Evolutionary conservation across 2,329 filamentous ascomycete species (phyloP), one percentile per base, ranked within the genome.

Genomic region (Pestalotiopsis sp.): DNA sequence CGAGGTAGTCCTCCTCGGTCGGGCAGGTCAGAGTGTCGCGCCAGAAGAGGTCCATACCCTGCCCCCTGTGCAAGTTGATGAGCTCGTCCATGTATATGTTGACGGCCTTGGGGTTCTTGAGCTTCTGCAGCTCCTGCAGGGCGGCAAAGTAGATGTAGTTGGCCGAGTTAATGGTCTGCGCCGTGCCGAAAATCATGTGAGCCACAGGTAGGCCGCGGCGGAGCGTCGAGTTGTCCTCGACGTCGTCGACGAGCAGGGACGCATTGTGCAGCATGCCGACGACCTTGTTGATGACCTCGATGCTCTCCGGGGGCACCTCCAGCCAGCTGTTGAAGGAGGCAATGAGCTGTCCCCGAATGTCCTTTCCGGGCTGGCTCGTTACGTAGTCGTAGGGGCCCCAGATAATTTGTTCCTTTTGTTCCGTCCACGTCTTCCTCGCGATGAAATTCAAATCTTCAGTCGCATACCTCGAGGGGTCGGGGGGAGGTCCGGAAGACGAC

Each of bases 1-100:
- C 92, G n/a, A 97, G 87, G 81, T 97, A 97, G 81, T 97, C 93
- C 72, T 94, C 92, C 80, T 96, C 93, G 64, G 88, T 92, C 14
- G 93, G 93, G 79, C 93, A 95, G 23, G 91, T 95, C 69, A 96
- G 84, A 31, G 91, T 93, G 81, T 96, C 93, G 68, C 93, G 88
- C 94, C 94, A 97, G 83, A 93, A 96, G 49, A 97, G 86, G 74
- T 97, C 94, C 92, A 97, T 95, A 72, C 94, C 93, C 80, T 97
- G 94, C 23, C 94, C 94, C 38, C 93, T 86, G 80, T 97, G 93
- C 64, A 97, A 88, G 78, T 96, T 94, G 71, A 95, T 81, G 39
- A 97, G 86, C 82, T 97, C 94, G 71, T 96, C 93, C 17, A 91
- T 91, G 76, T 92, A 97, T 67, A 95, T 91, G 70, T 85, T 82